A percentile compares a stretch with the other conserved stretches of the same genome.
Evolutionary conservation across 208 protist species (phyloP).

Genomic region (Trypanosoma melophagium): DNA sequence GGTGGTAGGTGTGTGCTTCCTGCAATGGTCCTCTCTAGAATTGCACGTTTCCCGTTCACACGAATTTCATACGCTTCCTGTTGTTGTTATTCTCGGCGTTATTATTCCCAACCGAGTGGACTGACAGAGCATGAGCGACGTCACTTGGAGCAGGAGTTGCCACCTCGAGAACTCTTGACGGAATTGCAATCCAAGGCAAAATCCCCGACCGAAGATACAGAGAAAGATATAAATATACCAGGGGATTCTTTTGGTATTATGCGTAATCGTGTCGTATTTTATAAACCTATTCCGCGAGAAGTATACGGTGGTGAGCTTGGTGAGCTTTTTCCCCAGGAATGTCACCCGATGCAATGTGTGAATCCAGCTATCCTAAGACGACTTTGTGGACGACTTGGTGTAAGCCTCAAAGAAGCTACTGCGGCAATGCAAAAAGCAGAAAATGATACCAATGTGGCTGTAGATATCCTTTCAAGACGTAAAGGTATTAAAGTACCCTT

Average conservation of each 20-base stretch:
- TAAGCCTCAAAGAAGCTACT: conserved; percentile 46
- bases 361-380: conserved; percentile 51
- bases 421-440: conserved; percentile 44
- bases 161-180: conserved; percentile 61
- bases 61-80: not conserved
- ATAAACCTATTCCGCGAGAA: conserved; percentile 65
- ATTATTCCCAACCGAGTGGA: not conserved
- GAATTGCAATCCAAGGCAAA: conserved; percentile 43
- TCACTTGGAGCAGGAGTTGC: conserved; percentile 72
- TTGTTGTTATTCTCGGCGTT: not conserved
- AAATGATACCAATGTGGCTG: conserved; percentile 71
- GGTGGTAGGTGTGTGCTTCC: not conserved
- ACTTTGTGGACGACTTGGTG: conserved; percentile 68
- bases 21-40: conserved; percentile 13
- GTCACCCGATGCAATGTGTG: conserved; percentile 57
- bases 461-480: conserved; percentile 47
- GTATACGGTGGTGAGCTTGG: conserved; percentile 38
- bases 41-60: not conserved
- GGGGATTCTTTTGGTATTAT: conserved; percentile 90
- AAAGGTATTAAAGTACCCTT: conserved; percentile 49
- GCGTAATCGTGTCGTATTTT: conserved; percentile 79
- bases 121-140: conserved; percentile 57
- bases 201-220: conserved; percentile 37
- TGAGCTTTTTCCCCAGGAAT: conserved; percentile 61
- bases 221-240: conserved; percentile 56